These are phyloP conservation scores for Quercus dentata DNA, from an alignment of 306 rosid species.

Conservation along the genomic window DNA sequence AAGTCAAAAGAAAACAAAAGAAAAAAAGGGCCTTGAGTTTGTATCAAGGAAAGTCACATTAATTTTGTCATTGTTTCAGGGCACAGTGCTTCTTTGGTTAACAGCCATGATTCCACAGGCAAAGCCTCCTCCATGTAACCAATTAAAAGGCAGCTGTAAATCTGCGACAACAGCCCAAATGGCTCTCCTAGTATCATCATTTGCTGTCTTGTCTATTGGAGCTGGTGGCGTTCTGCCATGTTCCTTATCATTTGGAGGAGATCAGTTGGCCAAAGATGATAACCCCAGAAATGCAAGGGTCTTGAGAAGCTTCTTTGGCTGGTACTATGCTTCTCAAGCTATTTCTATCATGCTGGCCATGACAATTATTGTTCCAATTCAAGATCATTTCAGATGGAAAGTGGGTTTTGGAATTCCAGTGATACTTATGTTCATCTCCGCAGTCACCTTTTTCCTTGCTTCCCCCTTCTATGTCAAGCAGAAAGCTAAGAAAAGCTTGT, in stretches of 20 bases:
- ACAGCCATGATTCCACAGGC: constrained; percentile 52
- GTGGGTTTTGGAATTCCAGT: constrained; percentile 75
- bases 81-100: constrained; percentile 50
- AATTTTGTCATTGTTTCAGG: constrained; percentile 29
- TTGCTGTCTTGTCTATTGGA: constrained; percentile 50
- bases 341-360: constrained; percentile 43
- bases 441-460: constrained; percentile 40
- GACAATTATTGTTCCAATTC: constrained; percentile 49
- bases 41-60: neutral
- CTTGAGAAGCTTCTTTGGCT: constrained; percentile 53
- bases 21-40: neutral
- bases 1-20: neutral
- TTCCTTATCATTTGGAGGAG: constrained; percentile 65
- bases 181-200: constrained; percentile 28
- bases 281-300: constrained; percentile 41
- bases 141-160: constrained; percentile 27
- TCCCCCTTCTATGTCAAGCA: constrained; percentile 51
- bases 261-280: constrained; percentile 42
- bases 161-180: constrained; percentile 44
- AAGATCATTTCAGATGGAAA: constrained; percentile 61
- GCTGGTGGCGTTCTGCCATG: constrained; percentile 59
- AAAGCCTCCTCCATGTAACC: constrained; percentile 51
- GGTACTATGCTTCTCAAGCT: constrained; percentile 55
- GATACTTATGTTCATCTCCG: constrained; percentile 46
- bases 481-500: constrained; percentile 45